Percentiles rank a stretch among this genome's conserved stretches.
These are phyloP conservation scores for Backusella tuberculispora DNA, from an alignment of 192 early-diverging fungal genomes.

Conservation along the genomic window DNA sequence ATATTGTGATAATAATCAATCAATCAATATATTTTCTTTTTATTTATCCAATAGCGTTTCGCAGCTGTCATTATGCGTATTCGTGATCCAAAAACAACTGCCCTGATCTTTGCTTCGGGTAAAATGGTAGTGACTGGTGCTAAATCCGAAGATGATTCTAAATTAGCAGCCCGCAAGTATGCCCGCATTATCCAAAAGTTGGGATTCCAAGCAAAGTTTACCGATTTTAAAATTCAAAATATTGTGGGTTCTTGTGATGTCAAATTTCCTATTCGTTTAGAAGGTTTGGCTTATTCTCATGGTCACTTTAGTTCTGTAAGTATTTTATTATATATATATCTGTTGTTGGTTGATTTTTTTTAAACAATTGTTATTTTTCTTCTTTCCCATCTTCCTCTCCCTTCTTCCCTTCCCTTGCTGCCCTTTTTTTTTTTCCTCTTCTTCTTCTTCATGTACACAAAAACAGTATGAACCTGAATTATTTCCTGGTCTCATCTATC, in stretches of 20 bases:
- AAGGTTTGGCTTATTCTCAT: conserved; percentile 94
- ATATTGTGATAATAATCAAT: conserved; percentile 7
- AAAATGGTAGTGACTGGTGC: conserved; percentile 99
- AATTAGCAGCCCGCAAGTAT: conserved; percentile 97
- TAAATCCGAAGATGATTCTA: conserved; percentile 97
- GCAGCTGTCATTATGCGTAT: conserved; percentile 99
- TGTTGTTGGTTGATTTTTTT: neutral
- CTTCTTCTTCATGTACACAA: neutral
- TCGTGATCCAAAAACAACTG: conserved; percentile 99
- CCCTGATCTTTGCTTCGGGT: conserved; percentile 98
- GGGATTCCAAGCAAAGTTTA: conserved; percentile 97
- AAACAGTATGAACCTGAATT: conserved; percentile 96
- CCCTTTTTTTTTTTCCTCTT: conserved; percentile 11
- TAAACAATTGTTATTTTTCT: conserved; percentile 5
- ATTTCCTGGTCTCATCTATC: conserved; percentile 99
- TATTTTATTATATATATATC: conserved; percentile 3
- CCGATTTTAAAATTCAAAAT: conserved; percentile 99
- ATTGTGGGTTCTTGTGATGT: conserved; percentile 99
- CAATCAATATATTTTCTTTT: neutral
- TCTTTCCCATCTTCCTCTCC: neutral
- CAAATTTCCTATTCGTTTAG: conserved; percentile 98
- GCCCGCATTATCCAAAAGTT: conserved; percentile 99
- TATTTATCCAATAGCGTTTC: conserved; percentile 77
- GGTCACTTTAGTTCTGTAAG: conserved; percentile 88
- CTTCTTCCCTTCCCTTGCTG: neutral